phyloP scores from a whole-genome alignment of 768 basidiomycete species.

The Fibroporia radiculosa region DNA sequence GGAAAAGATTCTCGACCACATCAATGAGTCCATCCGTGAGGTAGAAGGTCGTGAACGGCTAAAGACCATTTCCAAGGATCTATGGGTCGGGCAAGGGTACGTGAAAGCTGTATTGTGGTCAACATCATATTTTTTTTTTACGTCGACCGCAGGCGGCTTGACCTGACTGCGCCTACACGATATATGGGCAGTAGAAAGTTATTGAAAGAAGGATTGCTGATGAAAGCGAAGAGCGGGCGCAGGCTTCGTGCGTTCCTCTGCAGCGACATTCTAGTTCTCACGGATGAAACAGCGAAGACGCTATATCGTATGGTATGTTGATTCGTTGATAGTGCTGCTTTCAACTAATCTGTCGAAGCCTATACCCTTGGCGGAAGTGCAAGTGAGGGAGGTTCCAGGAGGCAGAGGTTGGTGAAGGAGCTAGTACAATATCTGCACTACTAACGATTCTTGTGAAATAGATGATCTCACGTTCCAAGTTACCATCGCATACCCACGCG shows the following conservation, averaged over 20 bases:
- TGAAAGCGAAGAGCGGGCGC: constrained; percentile 80
- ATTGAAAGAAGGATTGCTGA: constrained; percentile 67
- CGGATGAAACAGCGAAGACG: constrained; percentile 60
- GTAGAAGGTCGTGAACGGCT: constrained; percentile 79
- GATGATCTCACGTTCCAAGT: constrained; percentile 56
- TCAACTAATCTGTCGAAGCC: constrained; percentile 37
- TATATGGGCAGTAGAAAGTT: constrained; percentile 76
- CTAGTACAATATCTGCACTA: neutral
- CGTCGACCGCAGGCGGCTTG: constrained; percentile 48
- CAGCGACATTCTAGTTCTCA: constrained; percentile 83
- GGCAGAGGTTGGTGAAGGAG: constrained; percentile 36
- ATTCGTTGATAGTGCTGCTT: no score
- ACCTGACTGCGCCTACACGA: constrained; percentile 86
- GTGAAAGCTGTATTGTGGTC: no score
- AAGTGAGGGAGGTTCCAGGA: constrained; percentile 44
- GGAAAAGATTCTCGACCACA: constrained; percentile 65
- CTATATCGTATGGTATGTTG: constrained; percentile 83
- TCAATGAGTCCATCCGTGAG: constrained; percentile 86
- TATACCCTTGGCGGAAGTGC: constrained; percentile 63
- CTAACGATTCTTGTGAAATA: constrained; percentile 19
- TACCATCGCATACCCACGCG: constrained; percentile 12
- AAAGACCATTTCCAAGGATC: constrained; percentile 59
- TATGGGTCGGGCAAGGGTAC: constrained; percentile 86
- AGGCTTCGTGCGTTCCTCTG: constrained; percentile 76
- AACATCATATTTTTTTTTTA: no score